These are phyloP conservation scores for Phialophora verrucosa DNA, from an alignment of 2,329 filamentous ascomycete species.

Conservation along the genomic window DNA sequence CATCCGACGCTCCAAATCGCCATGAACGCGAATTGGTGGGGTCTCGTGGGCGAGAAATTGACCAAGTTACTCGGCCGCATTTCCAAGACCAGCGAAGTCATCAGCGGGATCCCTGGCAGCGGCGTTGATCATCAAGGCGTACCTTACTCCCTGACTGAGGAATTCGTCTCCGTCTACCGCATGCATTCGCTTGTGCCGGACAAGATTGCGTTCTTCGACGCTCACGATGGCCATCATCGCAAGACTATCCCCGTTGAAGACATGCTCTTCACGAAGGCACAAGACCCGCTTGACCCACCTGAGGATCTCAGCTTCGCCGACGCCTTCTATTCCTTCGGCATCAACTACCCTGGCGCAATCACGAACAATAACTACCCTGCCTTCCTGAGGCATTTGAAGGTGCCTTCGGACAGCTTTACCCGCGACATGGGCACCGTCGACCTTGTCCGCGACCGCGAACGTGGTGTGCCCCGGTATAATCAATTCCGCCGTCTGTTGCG, in stretches of 20 bases:
- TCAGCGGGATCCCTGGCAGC: constrained; percentile 51
- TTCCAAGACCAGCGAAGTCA: constrained; percentile 48
- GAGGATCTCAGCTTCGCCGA: constrained; percentile 45
- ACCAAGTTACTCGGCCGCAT: constrained; percentile 52
- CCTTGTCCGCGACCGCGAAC: constrained; percentile 28
- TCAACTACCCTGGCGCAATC: constrained; percentile 57
- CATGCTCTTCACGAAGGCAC: constrained; percentile 22
- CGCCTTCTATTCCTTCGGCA: constrained; percentile 54
- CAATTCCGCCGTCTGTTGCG: constrained; percentile 53
- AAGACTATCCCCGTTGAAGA: constrained; percentile 35
- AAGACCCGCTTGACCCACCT: constrained; percentile 18
- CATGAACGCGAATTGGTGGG: constrained; percentile 57
- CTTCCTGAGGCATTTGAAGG: constrained; percentile 50
- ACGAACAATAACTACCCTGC: constrained; percentile 50
- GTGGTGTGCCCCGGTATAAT: constrained; percentile 35
- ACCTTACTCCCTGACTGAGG: constrained; percentile 53
- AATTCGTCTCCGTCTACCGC: constrained; percentile 54
- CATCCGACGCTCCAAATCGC: constrained; percentile 53
- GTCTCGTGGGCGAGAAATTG: constrained; percentile 50
- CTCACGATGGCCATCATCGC: constrained; percentile 40
- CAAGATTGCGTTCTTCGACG: constrained; percentile 47
- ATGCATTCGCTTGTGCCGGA: constrained; percentile 52
- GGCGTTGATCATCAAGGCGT: constrained; percentile 47
- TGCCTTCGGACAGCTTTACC: constrained; percentile 46
- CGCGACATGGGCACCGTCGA: constrained; percentile 51